Conservation (phyloP, 1,139 yeast species). For the Zygosaccharomyces sapae region DNA sequence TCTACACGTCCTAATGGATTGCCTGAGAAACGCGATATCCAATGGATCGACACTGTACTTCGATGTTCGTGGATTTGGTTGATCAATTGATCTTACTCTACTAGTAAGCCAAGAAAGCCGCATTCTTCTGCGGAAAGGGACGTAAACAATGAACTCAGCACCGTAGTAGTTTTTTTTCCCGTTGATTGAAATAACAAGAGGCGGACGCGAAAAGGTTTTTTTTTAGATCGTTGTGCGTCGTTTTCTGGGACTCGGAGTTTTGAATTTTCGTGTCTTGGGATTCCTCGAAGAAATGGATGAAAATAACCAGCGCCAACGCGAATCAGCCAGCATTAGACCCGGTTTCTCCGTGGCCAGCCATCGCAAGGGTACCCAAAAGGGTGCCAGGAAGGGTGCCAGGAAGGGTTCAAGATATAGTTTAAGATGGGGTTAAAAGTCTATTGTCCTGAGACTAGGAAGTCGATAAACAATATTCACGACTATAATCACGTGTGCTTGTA, state of each 20-base stretch:
- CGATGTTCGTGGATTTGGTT: conserved; percentile 1
- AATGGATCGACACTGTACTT: conserved; percentile 1
- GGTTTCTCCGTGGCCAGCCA: neutral
- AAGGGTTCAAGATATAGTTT: no score
- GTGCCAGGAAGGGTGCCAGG: no score
- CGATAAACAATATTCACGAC: no score
- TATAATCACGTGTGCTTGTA: no score
- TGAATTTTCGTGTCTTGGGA: neutral
- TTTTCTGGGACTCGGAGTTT: neutral
- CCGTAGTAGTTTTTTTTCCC: neutral
- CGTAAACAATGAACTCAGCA: neutral
- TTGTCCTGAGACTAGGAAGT: no score
- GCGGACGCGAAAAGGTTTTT: neutral
- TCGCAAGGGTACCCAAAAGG: no score
- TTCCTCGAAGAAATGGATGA: conserved; percentile 2
- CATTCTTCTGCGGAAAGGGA: neutral
- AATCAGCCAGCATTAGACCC: neutral
- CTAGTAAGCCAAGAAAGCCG: neutral
- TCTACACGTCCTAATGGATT: neutral
- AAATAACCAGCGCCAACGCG: conserved; percentile 3
- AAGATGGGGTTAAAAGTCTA: neutral
- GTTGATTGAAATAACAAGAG: neutral
- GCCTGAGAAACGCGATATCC: conserved; percentile 3
- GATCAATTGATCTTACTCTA: neutral
- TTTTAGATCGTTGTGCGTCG: neutral